Conservation (phyloP, 352 stramenopile genomes). For the Elongisporangium undulatum region DNA sequence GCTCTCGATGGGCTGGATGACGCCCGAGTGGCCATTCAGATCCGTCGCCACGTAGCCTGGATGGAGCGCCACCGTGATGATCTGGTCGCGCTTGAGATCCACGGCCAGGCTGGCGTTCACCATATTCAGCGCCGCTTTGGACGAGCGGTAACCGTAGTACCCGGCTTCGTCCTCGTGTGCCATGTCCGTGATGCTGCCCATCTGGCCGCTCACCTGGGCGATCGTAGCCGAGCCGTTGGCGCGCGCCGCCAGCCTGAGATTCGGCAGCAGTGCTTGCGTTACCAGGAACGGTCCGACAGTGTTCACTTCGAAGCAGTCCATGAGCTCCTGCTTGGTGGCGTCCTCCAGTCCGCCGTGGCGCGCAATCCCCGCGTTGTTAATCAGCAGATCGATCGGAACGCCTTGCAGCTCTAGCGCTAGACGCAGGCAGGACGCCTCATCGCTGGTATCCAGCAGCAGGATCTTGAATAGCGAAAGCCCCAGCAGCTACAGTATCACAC, state of each 20-base stretch:
- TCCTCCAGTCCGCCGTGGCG: slow-evolving; percentile 17
- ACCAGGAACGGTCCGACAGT: slow-evolving; percentile 52
- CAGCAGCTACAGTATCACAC: too few species aligned
- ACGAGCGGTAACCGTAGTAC: slow-evolving; percentile 43
- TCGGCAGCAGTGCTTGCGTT: slow-evolving; percentile 40
- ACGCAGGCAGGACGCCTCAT: slow-evolving; percentile 25
- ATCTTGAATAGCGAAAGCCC: slow-evolving; percentile 18
- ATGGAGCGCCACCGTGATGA: slow-evolving; percentile 25
- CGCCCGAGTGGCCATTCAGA: slow-evolving; percentile 17
- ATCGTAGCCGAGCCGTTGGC: slow-evolving; percentile 27
- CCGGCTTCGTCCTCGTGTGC: slow-evolving; percentile 31
- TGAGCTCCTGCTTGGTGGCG: slow-evolving; percentile 38
- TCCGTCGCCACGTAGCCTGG: slow-evolving; percentile 36
- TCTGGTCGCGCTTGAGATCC: slow-evolving; percentile 25
- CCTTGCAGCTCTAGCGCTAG: slow-evolving; percentile 30
- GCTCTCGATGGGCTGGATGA: slow-evolving; percentile 19
- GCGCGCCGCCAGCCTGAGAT: slow-evolving; percentile 30
- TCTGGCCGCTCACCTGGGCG: slow-evolving; percentile 34
- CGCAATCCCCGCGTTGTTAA: slow-evolving; percentile 65
- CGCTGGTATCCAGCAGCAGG: slow-evolving; percentile 21
- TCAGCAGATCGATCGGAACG: slow-evolving; percentile 42
- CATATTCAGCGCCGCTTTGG: slow-evolving; percentile 52
- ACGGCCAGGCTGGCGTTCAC: slow-evolving; percentile 21
- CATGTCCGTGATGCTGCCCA: slow-evolving; percentile 57
- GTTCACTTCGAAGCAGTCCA: slow-evolving; percentile 68